Evolutionary conservation across 495 filamentous ascomycete species (phyloP), one percentile per base, ranked within the genome.

Genomic region (Hypoxylon lienhwacheense): DNA sequence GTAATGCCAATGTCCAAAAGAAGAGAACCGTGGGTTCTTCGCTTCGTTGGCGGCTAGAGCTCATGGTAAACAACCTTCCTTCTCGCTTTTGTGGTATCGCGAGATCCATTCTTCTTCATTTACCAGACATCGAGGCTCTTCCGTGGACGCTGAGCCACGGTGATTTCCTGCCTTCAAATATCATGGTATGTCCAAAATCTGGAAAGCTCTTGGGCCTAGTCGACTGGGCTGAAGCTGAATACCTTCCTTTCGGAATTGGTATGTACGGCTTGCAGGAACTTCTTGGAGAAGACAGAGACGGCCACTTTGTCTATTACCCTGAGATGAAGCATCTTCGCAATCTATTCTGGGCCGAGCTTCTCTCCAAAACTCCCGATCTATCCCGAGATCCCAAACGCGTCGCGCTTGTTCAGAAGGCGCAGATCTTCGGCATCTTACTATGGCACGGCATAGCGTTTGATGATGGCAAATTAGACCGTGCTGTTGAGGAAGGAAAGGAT

Each of bases 401-500:
- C 16, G 52, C 69, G 29, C 70, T 65, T 4, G 69, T 79, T 0
- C 54, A 53, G 39, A 53, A 76, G 29, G 75, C 79, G 6, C 66
- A 78, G 31, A 62, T 73, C 47, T 39, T 82, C 31, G 81, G 81
- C 1, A 66, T 84, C 11, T 55, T 84, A 11, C 68, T 84, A 14
- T 84, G 82, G 81, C 71, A 77, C 64, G 81, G 82, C 10, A 80
- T 78, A 64, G 81, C 81, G 3, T 83, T 79, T 58, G 81, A 84
- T 60, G 73, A 79, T 19, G 80, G 80, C 1, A 63, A 48, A 25
- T 70, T 82, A 34, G 70, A 82, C 54, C 68, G 80, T 5, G 79
- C 78, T 15, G 77, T 83, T 1, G 61, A 78, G 44, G 68, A 71
- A 31, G 67, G 66, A 15, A 65, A 64, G 19, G 79, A 83, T 60